phyloP scores from a whole-genome alignment of 352 stramenopile genomes.

The Phytophthora niederhauseri region DNA sequence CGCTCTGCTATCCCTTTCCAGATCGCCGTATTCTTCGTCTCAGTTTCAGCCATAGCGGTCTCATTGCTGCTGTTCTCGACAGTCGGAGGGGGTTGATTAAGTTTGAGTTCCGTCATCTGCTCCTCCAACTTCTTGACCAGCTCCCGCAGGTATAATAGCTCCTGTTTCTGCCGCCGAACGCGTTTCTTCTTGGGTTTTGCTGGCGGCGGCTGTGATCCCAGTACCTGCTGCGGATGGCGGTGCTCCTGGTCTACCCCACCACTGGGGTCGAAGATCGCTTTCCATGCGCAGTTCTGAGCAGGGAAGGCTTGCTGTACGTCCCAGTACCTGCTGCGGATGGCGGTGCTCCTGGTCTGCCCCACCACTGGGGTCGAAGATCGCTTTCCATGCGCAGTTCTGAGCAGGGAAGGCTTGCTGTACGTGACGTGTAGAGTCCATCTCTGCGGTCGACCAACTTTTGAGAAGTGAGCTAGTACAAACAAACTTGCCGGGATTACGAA shows the following conservation, averaged over 20 bases:
- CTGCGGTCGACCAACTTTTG: background rate
- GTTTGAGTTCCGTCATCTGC: constrained; percentile 28
- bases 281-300: background rate
- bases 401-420: background rate
- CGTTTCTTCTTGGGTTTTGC: constrained; percentile 40
- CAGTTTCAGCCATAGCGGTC: background rate
- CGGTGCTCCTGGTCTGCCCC: background rate
- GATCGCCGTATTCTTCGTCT: background rate
- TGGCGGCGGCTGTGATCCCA: background rate
- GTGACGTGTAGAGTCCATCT: background rate
- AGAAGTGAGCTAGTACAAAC: background rate
- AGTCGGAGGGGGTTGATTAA: background rate
- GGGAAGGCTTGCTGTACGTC: background rate
- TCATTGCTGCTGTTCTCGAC: background rate
- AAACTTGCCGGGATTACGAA: too few relatives aligned
- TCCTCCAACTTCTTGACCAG: constrained; percentile 37
- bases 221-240: background rate
- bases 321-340: background rate
- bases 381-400: background rate
- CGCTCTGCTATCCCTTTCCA: constrained; percentile 41
- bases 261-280: background rate
- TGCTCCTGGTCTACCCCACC: background rate
- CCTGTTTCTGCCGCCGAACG: constrained; percentile 39
- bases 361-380: background rate
- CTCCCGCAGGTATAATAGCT: constrained; percentile 42